Conservation (phyloP, 192 early-diverging fungal species). For the Gamsiella multidivaricata region DNA sequence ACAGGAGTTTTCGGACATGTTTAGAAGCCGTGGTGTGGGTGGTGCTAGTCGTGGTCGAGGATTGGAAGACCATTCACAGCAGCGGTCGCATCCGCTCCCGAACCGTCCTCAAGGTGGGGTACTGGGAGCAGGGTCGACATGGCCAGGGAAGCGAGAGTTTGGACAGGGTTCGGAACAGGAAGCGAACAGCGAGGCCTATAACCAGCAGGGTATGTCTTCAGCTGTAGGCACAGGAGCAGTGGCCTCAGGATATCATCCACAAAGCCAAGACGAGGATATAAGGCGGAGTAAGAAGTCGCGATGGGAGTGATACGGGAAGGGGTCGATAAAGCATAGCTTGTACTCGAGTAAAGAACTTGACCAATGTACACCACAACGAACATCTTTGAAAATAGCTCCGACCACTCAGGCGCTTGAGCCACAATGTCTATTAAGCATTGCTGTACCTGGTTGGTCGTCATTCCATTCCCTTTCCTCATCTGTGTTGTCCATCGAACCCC, state of each 20-base stretch:
- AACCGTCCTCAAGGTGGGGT: conserved; percentile 6
- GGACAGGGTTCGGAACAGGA: background rate
- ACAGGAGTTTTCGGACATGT: background rate
- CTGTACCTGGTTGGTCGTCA: too few relatives aligned
- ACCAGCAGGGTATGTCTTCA: too few relatives aligned
- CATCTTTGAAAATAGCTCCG: too few relatives aligned
- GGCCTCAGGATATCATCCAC: background rate
- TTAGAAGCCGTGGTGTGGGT: background rate
- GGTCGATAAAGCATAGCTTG: too few relatives aligned
- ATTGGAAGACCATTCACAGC: conserved; percentile 3
- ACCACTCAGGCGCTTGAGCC: too few relatives aligned
- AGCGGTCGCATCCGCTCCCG: conserved; percentile 21
- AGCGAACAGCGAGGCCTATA: conserved; percentile 6
- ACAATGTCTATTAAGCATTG: too few relatives aligned
- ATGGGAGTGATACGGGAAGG: conserved; percentile 41
- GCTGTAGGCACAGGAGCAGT: background rate
- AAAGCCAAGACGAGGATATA: conserved; percentile 6
- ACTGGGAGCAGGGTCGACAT: background rate
- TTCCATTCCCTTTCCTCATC: too few relatives aligned
- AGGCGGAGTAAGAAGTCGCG: conserved; percentile 42
- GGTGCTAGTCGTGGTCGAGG: conserved; percentile 22
- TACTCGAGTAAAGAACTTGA: too few relatives aligned
- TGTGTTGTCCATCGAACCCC: too few relatives aligned
- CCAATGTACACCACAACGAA: too few relatives aligned
- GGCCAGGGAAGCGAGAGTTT: conserved; percentile 7